A percentile compares a stretch with the other conserved stretches of the same genome.
Evolutionary conservation across 2,329 filamentous ascomycete species (phyloP).

Genomic region (Colletotrichum aenigma): DNA sequence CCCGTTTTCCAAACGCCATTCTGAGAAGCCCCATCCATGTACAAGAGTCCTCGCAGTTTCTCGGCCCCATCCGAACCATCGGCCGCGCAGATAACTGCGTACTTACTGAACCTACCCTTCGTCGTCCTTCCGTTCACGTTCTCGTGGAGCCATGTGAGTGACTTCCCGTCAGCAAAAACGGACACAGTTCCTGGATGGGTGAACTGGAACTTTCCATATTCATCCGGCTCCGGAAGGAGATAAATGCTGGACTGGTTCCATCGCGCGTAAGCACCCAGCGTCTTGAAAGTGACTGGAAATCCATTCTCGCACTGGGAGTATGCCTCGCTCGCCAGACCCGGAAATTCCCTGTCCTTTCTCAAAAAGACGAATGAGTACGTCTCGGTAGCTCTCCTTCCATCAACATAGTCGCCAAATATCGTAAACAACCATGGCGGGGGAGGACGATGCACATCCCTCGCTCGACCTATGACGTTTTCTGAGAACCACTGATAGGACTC

Average conservation of each 20-base stretch:
- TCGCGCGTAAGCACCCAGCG: not conserved
- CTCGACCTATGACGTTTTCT: not conserved
- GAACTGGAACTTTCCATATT: not conserved
- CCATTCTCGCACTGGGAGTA: accelerated
- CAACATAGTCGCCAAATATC: not conserved
- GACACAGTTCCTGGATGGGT: not conserved
- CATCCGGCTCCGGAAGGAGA: not conserved
- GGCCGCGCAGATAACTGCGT: not conserved
- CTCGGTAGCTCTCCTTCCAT: not conserved
- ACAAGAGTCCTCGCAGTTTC: not conserved
- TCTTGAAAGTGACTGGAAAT: not conserved
- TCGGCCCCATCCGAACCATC: not conserved
- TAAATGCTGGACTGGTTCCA: not conserved
- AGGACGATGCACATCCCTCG: not conserved
- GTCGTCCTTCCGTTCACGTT: not conserved
- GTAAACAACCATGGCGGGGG: not conserved
- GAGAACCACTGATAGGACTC: not conserved
- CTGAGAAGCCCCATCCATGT: not conserved
- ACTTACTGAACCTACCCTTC: not conserved
- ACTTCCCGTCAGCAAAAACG: not conserved
- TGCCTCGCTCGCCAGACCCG: not conserved
- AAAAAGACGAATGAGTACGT: not conserved
- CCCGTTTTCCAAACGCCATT: not conserved
- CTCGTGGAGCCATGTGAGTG: not conserved
- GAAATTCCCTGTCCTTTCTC: accelerated